Base-by-base conservation (phyloP, 2,329 filamentous ascomycete genomes). In the Aspergillus candidus region DNA sequence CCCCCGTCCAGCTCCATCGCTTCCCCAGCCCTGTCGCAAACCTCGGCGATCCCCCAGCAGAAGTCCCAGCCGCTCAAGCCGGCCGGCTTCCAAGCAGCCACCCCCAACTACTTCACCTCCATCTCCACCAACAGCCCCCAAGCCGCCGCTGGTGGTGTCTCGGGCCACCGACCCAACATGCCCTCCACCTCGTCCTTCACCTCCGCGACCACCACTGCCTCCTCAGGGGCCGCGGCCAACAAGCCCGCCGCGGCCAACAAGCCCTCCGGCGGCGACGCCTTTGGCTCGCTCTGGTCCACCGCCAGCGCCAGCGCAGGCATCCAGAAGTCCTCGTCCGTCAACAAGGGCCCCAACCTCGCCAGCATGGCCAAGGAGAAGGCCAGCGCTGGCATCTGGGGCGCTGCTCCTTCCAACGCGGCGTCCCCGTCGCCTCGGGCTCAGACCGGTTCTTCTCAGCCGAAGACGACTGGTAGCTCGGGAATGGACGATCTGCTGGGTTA, bases 321-420 rank as follows among this genome's bases (percentile, higher is more conserved):
- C 52, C 89, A 89, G 73, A 94, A 93, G 71, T 69, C 77, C 1
- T 75, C 69, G 48, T 77, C 82, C 11, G 74, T 72, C 8, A 72
- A 76, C 42, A 76, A 82, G 46, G 85, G 84, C 0, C 83, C 88
- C 40, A 90, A 90, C 43, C 78, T 98, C 70, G 90, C 89, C 27
- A 90, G 94, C 65, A 80, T 98, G 67, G 91, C 90, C n/a, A 96
- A 96, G 74, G 89, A 96, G 70, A 96, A 97, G 77, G 93, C 89
- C 46, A 89, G 83, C 57, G 89, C 90, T 12, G 89, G 90, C 6
- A 88, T 98, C 51, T 98, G 94, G 89, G 93, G 91, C 13, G 79
- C 86, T 8, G 22, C 22, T 0, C 76, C 84, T 12, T 74, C 81
- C 70, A 74, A 57, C 78, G 74, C 48, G 67, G 74, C 47, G 72